Conservation (phyloP, 139 green algal species). For the Chlorella sp. region DNA sequence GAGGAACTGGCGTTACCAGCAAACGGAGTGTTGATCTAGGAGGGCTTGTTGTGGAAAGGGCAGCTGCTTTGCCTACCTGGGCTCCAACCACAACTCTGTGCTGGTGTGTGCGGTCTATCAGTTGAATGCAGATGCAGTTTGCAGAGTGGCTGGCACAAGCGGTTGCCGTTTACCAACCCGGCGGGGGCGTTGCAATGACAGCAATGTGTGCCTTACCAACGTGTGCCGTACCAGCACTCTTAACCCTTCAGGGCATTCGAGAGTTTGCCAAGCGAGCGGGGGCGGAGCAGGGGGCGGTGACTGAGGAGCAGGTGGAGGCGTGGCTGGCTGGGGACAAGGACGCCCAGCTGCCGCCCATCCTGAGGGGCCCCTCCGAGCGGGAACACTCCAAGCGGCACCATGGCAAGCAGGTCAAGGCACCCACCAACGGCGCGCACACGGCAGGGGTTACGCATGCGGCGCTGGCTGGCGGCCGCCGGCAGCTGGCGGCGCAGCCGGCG, state of each 20-base stretch:
- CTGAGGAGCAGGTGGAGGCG: slow-evolving; percentile 42
- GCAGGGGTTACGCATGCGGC: background rate
- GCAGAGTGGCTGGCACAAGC: no score
- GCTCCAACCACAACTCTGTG: slow-evolving; percentile 84
- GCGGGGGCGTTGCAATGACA: no score
- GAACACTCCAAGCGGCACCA: background rate
- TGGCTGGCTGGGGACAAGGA: slow-evolving; percentile 35
- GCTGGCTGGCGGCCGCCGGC: background rate
- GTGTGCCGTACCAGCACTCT: no score
- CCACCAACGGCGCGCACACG: no score
- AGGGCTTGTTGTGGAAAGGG: no score
- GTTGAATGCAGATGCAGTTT: no score
- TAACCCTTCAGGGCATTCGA: slow-evolving; percentile 56
- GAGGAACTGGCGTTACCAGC: background rate
- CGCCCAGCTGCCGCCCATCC: background rate
- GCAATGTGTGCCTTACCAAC: no score
- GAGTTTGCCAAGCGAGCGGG: slow-evolving; percentile 64
- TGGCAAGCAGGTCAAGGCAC: background rate
- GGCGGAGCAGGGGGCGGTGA: slow-evolving; percentile 50
- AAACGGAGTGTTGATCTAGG: no score
- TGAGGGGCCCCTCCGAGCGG: background rate
- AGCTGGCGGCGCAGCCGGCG: background rate
- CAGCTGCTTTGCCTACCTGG: slow-evolving; percentile 58
- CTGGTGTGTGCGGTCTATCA: slow-evolving; percentile 29
- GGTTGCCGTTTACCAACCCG: no score